phyloP scores from a whole-genome alignment of 1,284 basidiomycete species.

The Pseudozyma hubeiensis region DNA sequence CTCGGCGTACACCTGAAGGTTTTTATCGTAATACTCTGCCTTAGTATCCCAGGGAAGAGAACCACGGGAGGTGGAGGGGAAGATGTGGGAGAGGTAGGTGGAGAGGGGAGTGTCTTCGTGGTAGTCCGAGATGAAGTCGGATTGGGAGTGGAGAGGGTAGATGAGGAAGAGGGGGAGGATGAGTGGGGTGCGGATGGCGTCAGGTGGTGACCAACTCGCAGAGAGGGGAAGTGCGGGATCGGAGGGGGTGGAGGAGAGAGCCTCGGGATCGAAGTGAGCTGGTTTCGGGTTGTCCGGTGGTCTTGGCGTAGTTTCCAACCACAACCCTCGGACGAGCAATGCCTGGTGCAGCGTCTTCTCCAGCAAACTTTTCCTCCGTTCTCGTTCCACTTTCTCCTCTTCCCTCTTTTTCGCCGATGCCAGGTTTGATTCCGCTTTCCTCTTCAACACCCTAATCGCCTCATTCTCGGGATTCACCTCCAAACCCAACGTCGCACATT shows the following conservation, averaged over 20 bases:
- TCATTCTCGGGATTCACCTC: slow-evolving; percentile 28
- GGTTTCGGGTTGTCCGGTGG: slow-evolving; percentile 74
- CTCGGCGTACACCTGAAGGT: slow-evolving; percentile 84
- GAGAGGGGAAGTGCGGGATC: slow-evolving; percentile 49
- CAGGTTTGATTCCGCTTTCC: slow-evolving; percentile 66
- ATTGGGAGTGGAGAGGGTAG: slow-evolving; percentile 88
- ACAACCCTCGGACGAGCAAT: slow-evolving; percentile 73
- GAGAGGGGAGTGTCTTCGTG: slow-evolving; percentile 85
- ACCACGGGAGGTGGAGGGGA: slow-evolving; percentile 75
- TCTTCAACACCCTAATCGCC: slow-evolving; percentile 48
- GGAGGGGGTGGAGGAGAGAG: slow-evolving; percentile 54
- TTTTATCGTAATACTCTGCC: slow-evolving; percentile 78
- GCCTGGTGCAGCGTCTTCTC: slow-evolving; percentile 73
- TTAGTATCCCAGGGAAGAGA: slow-evolving; percentile 81
- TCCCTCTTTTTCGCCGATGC: slow-evolving; percentile 70
- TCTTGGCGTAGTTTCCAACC: slow-evolving; percentile 51
- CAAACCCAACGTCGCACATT: slow-evolving; percentile 53
- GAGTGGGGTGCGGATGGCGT: slow-evolving; percentile 73
- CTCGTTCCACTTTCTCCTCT: slow-evolving; percentile 72
- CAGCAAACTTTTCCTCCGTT: slow-evolving; percentile 72
- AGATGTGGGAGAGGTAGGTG: slow-evolving; percentile 83
- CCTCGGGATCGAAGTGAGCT: slow-evolving; percentile 71
- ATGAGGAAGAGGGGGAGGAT: slow-evolving; percentile 90
- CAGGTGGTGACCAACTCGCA: slow-evolving; percentile 54
- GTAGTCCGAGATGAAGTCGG: slow-evolving; percentile 88